A percentile compares a stretch with the other conserved stretches of the same genome.
phyloP scores from a whole-genome alignment of 495 filamentous ascomycete species.

The Astrothelium macrocarpum region DNA sequence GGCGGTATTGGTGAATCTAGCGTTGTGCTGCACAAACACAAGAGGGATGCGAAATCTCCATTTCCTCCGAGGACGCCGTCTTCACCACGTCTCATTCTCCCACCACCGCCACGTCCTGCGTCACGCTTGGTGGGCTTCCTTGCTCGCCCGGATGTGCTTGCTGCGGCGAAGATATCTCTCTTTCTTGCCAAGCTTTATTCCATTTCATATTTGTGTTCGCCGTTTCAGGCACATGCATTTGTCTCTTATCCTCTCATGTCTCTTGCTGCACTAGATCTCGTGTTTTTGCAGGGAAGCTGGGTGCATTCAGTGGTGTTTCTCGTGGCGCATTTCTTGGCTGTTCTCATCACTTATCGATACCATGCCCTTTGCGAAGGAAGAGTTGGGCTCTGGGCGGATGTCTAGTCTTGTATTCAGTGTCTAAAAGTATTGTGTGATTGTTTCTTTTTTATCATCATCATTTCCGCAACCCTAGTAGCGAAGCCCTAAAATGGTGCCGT shows the following conservation, averaged over 20 bases:
- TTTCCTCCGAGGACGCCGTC: conserved; percentile 13
- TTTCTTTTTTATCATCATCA: not conserved
- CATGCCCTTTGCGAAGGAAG: not conserved
- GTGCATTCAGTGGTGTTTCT: not conserved
- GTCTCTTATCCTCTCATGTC: conserved; percentile 52
- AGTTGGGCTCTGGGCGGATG: not conserved
- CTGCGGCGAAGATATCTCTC: conserved; percentile 24
- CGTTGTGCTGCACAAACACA: conserved; percentile 23
- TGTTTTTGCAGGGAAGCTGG: conserved; percentile 6
- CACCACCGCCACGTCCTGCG: conserved; percentile 19
- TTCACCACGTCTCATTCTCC: conserved; percentile 26
- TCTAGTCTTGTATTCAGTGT: not conserved
- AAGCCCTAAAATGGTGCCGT: not conserved
- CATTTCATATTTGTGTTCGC: conserved; percentile 49
- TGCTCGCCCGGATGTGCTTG: conserved; percentile 27
- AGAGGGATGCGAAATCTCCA: conserved; percentile 16
- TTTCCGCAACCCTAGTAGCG: not conserved
- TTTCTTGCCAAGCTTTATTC: conserved; percentile 50
- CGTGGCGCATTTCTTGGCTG: not conserved
- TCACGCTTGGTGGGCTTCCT: conserved; percentile 33
- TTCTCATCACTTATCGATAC: not conserved
- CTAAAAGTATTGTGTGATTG: not conserved
- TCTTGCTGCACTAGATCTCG: conserved; percentile 46
- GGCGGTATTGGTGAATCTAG: conserved; percentile 16
- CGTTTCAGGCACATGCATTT: conserved; percentile 48